Evolutionary conservation across 495 filamentous ascomycete genomes (phyloP).

Genomic region (Daldinia concentrica): DNA sequence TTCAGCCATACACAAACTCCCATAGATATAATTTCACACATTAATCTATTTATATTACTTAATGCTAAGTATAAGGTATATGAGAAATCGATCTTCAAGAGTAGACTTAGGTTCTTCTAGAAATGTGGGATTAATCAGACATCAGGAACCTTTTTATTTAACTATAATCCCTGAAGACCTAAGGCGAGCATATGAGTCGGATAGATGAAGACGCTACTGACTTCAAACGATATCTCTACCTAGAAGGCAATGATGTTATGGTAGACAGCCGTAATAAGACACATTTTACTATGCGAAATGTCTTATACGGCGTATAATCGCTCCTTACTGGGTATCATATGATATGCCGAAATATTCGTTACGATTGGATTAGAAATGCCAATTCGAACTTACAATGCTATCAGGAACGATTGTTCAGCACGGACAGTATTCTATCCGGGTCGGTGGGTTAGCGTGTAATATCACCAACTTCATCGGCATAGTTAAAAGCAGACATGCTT

Average conservation of each 20-base stretch:
- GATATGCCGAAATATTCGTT: not conserved
- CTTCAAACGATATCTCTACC: not conserved
- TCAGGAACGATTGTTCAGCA: not conserved
- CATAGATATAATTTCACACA: no score
- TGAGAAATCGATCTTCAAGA: no score
- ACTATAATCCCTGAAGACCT: no score
- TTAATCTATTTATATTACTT: no score
- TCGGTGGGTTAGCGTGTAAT: not conserved
- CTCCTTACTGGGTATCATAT: not conserved
- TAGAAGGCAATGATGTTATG: not conserved
- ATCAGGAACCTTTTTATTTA: no score
- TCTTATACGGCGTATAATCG: not conserved
- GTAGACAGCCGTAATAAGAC: not conserved
- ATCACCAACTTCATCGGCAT: not conserved
- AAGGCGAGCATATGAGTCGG: no score
- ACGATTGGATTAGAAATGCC: not conserved
- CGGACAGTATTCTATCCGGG: not conserved
- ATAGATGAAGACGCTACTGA: no score
- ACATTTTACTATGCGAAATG: not conserved
- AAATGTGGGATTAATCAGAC: no score
- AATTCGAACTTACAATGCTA: not conserved
- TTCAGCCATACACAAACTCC: no score
- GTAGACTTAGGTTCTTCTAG: no score
- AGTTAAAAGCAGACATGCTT: not conserved
- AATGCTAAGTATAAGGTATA: no score